Percentiles rank a stretch among this genome's conserved stretches.
Evolutionary conservation across 2,329 filamentous ascomycete genomes (phyloP).

Genomic region (Aspergillus felis): DNA sequence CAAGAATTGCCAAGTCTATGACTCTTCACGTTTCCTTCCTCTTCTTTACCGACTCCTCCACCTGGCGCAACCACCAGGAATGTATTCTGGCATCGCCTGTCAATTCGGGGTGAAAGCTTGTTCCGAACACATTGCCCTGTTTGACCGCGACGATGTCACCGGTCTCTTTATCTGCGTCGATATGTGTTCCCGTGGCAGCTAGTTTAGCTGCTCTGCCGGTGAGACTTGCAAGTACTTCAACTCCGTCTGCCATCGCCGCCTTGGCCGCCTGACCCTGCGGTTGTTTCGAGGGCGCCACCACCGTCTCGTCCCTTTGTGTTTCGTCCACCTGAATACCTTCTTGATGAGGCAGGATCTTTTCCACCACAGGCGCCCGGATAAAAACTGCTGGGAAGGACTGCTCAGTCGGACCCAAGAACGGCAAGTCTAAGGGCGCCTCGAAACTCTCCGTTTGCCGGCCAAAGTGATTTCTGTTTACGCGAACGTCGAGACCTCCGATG

Average conservation of each 20-base stretch:
- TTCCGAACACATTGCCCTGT: conserved; percentile 89
- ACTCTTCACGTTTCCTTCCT: conserved; percentile 21
- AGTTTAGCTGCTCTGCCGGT: conserved; percentile 50
- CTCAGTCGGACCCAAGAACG: conserved; percentile 54
- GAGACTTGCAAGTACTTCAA: conserved; percentile 57
- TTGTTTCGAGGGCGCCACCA: conserved; percentile 55
- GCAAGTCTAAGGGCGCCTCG: conserved; percentile 67
- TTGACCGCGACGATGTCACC: conserved; percentile 82
- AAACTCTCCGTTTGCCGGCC: conserved; percentile 92
- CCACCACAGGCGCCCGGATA: conserved; percentile 90
- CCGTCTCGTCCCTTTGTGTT: conserved; percentile 44
- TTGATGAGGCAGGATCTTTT: conserved; percentile 63
- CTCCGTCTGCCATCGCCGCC: conserved; percentile 44
- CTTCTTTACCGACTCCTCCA: conserved; percentile 44
- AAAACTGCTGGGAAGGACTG: conserved; percentile 76
- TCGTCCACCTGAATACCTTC: conserved; percentile 52
- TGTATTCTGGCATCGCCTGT: conserved; percentile 87
- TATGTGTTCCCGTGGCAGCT: conserved; percentile 41
- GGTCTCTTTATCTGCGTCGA: conserved; percentile 38
- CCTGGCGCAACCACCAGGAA: conserved; percentile 83
- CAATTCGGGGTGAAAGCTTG: conserved; percentile 92
- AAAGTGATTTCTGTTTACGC: conserved; percentile 92
- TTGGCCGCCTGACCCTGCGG: conserved; percentile 45
- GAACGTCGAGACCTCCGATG: conserved; percentile 84
- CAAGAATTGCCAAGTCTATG: conserved; percentile 13